Evolutionary conservation across 2,329 filamentous ascomycete genomes (phyloP), one percentile per base, ranked within the genome.

Genomic region (Colletotrichum noveboracense): DNA sequence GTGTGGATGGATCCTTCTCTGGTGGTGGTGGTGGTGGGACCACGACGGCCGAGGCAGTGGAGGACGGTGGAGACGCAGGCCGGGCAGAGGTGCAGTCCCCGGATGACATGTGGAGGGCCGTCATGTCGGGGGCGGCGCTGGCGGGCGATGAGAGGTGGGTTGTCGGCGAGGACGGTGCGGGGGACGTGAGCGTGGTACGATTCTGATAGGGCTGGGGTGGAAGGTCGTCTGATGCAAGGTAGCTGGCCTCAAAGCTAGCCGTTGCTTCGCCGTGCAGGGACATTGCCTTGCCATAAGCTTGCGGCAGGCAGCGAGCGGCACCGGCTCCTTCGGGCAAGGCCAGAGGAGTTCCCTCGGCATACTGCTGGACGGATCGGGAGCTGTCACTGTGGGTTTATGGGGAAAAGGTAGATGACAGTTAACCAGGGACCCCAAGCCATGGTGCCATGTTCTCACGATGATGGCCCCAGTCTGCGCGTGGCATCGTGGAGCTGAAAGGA

Each of bases 121-220:
- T 93, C 38, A 82, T 90, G 62, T 86, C 81, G 2, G 89, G 87
- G 78, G 91, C 90, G 1, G 86, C 86, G 75, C 89, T 93, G 18
- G 87, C 83, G 43, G 92, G 91, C 2, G 90, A 92, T 76, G 91
- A 93, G 81, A 83, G 90, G 70, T 93, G 91, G 87, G 69, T 93
- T n/a, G 81, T 93, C 13, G 91, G 92, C 1, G 89, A 93, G 82
- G 91, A 91, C 79, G 77, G 78, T 2, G 80, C 84, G 10, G 86
- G 89, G 36, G 85, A 87, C 75, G 80, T 93, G 61, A 89, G 90
- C 1, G 82, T 93, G 71, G 83, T 89, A 74, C 81, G 87, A 70
- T 93, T 93, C 76, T 88, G 79, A 83, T 67, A 72, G 64, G 73
- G 28, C 73, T 64, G 70, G 48, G 43, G 38, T 65, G 64, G 21